Evolutionary conservation across 768 basidiomycete genomes (phyloP), one percentile per base, ranked within the genome.

Genomic region (Suillus bovinus): DNA sequence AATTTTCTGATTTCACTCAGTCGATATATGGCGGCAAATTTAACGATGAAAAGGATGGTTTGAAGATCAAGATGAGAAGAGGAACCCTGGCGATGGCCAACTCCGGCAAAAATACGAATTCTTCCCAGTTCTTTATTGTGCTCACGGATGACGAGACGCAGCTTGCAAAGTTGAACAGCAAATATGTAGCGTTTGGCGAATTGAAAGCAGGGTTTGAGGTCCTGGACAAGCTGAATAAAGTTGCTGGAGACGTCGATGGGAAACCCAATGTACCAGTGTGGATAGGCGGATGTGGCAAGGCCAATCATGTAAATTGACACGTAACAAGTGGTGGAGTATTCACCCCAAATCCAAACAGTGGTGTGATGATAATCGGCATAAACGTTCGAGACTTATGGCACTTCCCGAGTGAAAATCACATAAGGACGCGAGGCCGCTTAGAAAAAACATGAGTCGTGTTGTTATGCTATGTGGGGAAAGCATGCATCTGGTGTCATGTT

Each of bases 51-150:
- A 82, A 84, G 62, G 78, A 80, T 41, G 82, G 82, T 20, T 70
- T 85, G 58, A 80, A 80, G 64, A 70, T 66, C 34, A 71, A 74
- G 36, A 77, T 79, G 59, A 69, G 66, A 29, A 74, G 74, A 44
- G 82, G 83, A 0, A 78, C 81, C 2, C 70, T 86, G 24, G 81
- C 79, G 0, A 85, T 84, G 82, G 83, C 82, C 4, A 82, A 82
- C 68, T 79, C 80, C 33, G 80, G 80, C 27, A 79, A 82, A 68
- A 79, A 81, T 62, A 79, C 78, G 46, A 82, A 81, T 64, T 77
- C 81, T 55, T 80, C 78, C 4, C 79, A 84, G 68, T 84, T 83
- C 69, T 85, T 84, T 61, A 68, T 84, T 61, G 78, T 82, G 22
- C 77, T 84, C 39, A 75, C 80, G 2, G 72, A 76, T 54, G 76